These are phyloP conservation scores for Adenanthera pavonina DNA, from an alignment of 306 rosid species.

Conservation along the genomic window DNA sequence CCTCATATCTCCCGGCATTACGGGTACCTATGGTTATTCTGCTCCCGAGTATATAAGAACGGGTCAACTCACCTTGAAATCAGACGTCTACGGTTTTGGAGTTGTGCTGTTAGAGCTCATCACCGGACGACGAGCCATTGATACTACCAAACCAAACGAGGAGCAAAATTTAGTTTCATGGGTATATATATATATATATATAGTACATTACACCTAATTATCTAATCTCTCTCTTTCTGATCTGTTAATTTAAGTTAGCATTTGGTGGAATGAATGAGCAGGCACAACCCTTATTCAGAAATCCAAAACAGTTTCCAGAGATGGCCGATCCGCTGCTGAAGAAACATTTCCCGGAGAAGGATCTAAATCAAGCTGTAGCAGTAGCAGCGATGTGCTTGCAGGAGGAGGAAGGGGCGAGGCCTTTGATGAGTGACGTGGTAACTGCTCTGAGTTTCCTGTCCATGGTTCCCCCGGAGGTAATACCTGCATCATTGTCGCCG, in stretches of 20 bases:
- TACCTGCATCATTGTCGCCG: slow-evolving; percentile 33
- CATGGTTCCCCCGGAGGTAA: slow-evolving; percentile 35
- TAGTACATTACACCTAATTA: neutral
- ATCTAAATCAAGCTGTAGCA: slow-evolving; percentile 89
- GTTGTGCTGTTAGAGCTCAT: slow-evolving; percentile 84
- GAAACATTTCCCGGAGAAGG: slow-evolving; percentile 72
- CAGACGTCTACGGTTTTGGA: slow-evolving; percentile 89
- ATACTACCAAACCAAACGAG: slow-evolving; percentile 67
- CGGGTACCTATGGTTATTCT: slow-evolving; percentile 81
- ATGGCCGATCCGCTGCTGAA: slow-evolving; percentile 77
- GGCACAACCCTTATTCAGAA: slow-evolving; percentile 89
- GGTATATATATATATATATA: slow-evolving; percentile 48
- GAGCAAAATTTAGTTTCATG: slow-evolving; percentile 93
- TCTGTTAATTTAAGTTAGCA: neutral
- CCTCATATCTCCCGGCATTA: slow-evolving; percentile 68
- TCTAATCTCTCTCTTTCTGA: neutral
- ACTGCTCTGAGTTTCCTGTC: slow-evolving; percentile 77
- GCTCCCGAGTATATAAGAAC: slow-evolving; percentile 82
- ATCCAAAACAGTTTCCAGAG: slow-evolving; percentile 77
- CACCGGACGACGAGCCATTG: slow-evolving; percentile 84
- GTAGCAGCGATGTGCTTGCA: slow-evolving; percentile 92
- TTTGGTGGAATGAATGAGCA: slow-evolving; percentile 26
- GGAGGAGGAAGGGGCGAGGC: slow-evolving; percentile 84
- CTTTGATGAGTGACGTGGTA: slow-evolving; percentile 80
- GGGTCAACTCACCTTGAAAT: slow-evolving; percentile 63